Percentiles rank a stretch among this genome's conserved stretches.
These are phyloP conservation scores for Dictyostelium intermedium DNA, from an alignment of 78 protist species.

Conservation along the genomic window DNA sequence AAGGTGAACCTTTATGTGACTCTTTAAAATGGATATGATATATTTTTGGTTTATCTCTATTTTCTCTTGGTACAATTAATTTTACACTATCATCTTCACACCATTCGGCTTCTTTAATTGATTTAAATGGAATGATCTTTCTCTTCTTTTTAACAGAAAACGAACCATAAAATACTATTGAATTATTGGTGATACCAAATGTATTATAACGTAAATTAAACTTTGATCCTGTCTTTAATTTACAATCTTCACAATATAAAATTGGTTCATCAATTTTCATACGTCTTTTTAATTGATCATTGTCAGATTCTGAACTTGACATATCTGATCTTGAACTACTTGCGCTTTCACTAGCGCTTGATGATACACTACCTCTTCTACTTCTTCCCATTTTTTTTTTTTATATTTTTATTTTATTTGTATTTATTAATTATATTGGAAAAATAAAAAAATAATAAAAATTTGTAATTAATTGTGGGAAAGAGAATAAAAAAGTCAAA, in stretches of 20 bases:
- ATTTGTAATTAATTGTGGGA: too few species aligned
- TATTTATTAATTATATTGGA: background rate
- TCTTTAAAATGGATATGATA: background rate
- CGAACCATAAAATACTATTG: background rate
- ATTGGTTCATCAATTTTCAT: background rate
- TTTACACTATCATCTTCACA: background rate
- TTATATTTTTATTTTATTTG: background rate
- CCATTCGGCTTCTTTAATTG: background rate
- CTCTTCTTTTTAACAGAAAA: background rate
- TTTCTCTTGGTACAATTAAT: background rate
- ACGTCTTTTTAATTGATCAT: background rate
- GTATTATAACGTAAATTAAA: background rate
- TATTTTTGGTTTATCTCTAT: conserved; percentile 1
- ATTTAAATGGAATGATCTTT: background rate
- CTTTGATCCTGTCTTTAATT: background rate
- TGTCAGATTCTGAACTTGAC: background rate
- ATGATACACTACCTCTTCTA: background rate
- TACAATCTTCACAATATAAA: background rate
- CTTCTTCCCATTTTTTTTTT: background rate
- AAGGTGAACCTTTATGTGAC: background rate
- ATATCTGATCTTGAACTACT: background rate
- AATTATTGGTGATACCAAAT: background rate
- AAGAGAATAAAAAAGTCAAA: too few species aligned
- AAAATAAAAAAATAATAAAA: too few species aligned
- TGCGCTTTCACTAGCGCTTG: background rate